A percentile compares a stretch with the other conserved stretches of the same genome.
phyloP scores from a whole-genome alignment of 306 rosid species.

The Quercus glauca region DNA sequence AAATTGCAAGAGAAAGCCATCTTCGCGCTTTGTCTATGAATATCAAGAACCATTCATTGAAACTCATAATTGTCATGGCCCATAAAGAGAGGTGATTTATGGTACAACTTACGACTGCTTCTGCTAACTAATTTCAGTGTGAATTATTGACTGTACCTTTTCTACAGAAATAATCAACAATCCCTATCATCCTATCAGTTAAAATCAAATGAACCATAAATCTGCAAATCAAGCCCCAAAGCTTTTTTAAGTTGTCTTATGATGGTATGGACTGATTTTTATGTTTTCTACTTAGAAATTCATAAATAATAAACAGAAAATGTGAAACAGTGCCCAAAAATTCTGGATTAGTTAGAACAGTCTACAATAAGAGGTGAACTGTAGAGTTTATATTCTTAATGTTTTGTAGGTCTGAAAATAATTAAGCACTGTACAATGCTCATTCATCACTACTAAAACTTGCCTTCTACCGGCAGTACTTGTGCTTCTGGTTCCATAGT shows the following conservation, averaged over 20 bases:
- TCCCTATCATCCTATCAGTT: not conserved
- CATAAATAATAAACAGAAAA: not conserved
- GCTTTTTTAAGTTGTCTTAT: not conserved
- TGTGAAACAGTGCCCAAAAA: not conserved
- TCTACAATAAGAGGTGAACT: not conserved
- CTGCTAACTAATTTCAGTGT: not conserved
- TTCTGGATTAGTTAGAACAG: not conserved
- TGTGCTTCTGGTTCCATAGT: not conserved
- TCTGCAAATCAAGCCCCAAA: not conserved
- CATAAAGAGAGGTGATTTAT: not conserved
- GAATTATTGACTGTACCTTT: not conserved
- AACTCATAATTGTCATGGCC: not conserved
- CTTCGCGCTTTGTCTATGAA: not conserved
- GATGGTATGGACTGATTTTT: not conserved
- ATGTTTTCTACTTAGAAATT: not conserved
- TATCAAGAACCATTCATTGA: not conserved
- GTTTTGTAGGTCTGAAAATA: not conserved
- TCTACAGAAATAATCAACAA: not conserved
- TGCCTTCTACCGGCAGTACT: not conserved
- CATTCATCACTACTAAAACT: not conserved
- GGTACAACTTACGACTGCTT: not conserved
- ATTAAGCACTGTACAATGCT: not conserved
- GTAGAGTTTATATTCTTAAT: not conserved
- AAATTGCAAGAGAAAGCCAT: not conserved
- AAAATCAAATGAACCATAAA: not conserved